Percentiles rank a stretch among this genome's conserved stretches.
These are phyloP conservation scores for Waltergamsia citrina DNA, from an alignment of 2,329 filamentous ascomycete species.

Conservation along the genomic window DNA sequence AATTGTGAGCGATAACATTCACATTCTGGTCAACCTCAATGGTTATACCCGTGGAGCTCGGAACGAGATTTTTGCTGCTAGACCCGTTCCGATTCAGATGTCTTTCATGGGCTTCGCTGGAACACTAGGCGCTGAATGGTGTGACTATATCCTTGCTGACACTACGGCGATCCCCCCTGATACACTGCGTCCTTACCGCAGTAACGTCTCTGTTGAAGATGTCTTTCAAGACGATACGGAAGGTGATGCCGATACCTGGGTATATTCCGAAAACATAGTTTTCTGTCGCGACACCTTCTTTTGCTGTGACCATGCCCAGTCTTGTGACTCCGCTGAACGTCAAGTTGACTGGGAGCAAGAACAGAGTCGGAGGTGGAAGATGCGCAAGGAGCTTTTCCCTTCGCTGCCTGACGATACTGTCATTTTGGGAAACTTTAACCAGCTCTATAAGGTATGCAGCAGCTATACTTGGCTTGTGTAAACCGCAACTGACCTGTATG, in stretches of 20 bases:
- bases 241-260: conserved; percentile 67
- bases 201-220: conserved; percentile 67
- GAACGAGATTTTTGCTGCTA: conserved; percentile 93
- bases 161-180: conserved; percentile 73
- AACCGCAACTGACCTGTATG: background rate
- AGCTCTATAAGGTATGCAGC: conserved; percentile 80
- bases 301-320: conserved; percentile 94
- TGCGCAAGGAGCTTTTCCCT: conserved; percentile 90
- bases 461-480: background rate
- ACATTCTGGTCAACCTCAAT: conserved; percentile 95
- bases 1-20: conserved; percentile 79
- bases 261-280: conserved; percentile 95
- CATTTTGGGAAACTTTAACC: conserved; percentile 96
- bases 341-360: conserved; percentile 75
- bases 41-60: conserved; percentile 94
- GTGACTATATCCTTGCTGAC: conserved; percentile 92
- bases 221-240: conserved; percentile 57
- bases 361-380: conserved; percentile 72
- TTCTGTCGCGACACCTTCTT: conserved; percentile 95
- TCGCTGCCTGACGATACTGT: conserved; percentile 70
- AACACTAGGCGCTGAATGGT: conserved; percentile 94
- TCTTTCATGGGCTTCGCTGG: conserved; percentile 99
- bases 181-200: conserved; percentile 71
- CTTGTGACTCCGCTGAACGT: conserved; percentile 62
- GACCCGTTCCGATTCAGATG: conserved; percentile 95